These are phyloP conservation scores for Amanita thiersii DNA, from an alignment of 768 basidiomycete genomes.

Conservation along the genomic window DNA sequence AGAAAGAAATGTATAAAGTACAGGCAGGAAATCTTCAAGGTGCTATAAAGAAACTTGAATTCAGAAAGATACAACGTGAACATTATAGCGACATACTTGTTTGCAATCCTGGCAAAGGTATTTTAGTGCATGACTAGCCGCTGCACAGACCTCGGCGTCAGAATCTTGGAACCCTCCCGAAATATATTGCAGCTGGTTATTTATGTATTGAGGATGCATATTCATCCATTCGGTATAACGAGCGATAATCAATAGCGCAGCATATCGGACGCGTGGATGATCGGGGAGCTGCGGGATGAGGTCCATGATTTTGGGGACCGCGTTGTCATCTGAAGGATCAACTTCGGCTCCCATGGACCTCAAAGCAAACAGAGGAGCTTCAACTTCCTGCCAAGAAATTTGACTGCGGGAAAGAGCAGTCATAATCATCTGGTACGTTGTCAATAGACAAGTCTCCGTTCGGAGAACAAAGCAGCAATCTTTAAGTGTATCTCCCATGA, in stretches of 20 bases:
- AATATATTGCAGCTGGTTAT: conserved; percentile 82
- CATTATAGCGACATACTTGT: conserved; percentile 37
- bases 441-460: conserved; percentile 72
- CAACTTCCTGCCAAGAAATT: conserved; percentile 91
- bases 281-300: conserved; percentile 82
- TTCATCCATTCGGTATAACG: conserved; percentile 98
- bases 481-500: conserved; percentile 98
- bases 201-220: conserved; percentile 79
- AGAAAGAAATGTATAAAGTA: conserved; percentile 81
- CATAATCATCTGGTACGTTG: conserved; percentile 76
- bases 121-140: conserved; percentile 93
- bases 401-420: conserved; percentile 55
- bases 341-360: conserved; percentile 96
- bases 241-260: conserved; percentile 88
- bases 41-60: conserved; percentile 40
- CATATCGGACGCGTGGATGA: conserved; percentile 91
- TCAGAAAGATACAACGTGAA: neutral
- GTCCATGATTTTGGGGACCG: conserved; percentile 96
- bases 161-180: conserved; percentile 83
- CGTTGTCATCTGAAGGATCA: conserved; percentile 69
- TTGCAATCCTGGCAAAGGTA: conserved; percentile 97
- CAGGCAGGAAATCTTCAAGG: conserved; percentile 85
- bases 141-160: conserved; percentile 80
- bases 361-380: conserved; percentile 96
- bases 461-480: conserved; percentile 95